Percentiles rank a stretch among this genome's conserved stretches.
Conservation (phyloP, 768 basidiomycete genomes). For the Harrya chromipes region DNA sequence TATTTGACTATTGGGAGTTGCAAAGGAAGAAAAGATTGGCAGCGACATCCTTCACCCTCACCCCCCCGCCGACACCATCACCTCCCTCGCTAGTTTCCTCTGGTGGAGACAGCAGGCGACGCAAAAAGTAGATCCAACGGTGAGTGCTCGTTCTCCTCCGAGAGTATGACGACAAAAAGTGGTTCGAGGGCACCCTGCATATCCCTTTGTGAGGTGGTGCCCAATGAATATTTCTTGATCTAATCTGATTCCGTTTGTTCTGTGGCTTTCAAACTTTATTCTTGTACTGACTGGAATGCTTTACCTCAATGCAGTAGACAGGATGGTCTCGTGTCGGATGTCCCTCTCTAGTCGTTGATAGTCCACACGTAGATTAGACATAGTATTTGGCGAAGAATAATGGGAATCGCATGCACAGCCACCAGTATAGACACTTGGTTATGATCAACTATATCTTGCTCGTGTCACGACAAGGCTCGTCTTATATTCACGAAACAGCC, state of each 20-base stretch:
- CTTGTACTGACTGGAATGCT: constrained; percentile 11
- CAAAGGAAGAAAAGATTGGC: constrained; percentile 32
- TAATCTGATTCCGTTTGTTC: constrained; percentile 67
- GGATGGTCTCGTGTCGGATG: no score
- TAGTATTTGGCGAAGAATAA: no score
- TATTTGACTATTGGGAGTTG: constrained; percentile 61
- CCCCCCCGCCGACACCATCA: background rate
- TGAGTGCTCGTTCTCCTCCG: constrained; percentile 11
- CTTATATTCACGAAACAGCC: constrained; percentile 4
- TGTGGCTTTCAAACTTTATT: no score
- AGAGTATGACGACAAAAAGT: constrained; percentile 70
- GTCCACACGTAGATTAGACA: background rate
- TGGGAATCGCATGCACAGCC: constrained; percentile 21
- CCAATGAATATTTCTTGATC: constrained; percentile 79
- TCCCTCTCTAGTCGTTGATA: background rate
- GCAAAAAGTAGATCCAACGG: constrained; percentile 18
- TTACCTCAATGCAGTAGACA: background rate
- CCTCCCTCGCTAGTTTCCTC: background rate
- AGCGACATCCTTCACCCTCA: background rate
- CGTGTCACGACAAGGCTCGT: constrained; percentile 84
- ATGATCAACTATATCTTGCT: constrained; percentile 95
- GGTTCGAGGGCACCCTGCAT: constrained; percentile 62
- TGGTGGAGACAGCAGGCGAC: background rate
- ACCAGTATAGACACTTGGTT: constrained; percentile 12
- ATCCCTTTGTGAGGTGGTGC: constrained; percentile 37